Base-by-base conservation (phyloP, 257 asterid species). In the Nicotiana tabacum region DNA sequence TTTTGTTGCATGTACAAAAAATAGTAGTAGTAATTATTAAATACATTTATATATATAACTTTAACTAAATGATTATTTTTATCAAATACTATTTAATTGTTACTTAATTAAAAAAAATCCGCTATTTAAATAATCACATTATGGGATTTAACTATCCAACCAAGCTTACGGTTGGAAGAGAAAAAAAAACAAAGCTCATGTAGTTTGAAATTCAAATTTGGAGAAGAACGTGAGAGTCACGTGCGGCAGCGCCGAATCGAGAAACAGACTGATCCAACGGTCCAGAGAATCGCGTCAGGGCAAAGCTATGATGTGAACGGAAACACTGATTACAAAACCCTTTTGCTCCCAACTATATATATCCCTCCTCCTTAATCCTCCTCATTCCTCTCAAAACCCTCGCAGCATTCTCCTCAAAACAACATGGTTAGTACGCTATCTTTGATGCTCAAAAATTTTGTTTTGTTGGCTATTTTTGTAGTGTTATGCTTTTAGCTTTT, bases 201-300 rank as follows among this genome's bases (percentile, higher is more conserved):
- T 53, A 6, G 24, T 58, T 58, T 58, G 65, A 58, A 58, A 58
- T 58, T 58, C 65, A 58, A 58, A 58, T 17, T 17, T 5, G 65
- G 65, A 18, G 29, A 18, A n/a, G 65, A 5, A 58, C 27, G 64
- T 58, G 64, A 58, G 64, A 18, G 11, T 58, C 29, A 58, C 65
- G 65, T 58, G 65, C 27, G n/a, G 11, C 6, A 17, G 62, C 24
- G 62, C 9, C 21, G 62, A 57, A 57, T 57, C 21, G 18, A 53
- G 18, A 13, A 53, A 13, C 18, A 53, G 18, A 58, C 9, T 77
- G 80, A 89, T 91, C 92, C 77, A 53, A 91, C 94, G 94, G 94
- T 81, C 79, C 79, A 85, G 89, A 88, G 70, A 4, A 18, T 88
- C 92, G 94, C 94, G 94, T 91, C 65, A 55, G 85, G 80, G 83